Evolutionary conservation across 352 stramenopile species (phyloP).

Genomic region (Phytophthora pistaciae): DNA sequence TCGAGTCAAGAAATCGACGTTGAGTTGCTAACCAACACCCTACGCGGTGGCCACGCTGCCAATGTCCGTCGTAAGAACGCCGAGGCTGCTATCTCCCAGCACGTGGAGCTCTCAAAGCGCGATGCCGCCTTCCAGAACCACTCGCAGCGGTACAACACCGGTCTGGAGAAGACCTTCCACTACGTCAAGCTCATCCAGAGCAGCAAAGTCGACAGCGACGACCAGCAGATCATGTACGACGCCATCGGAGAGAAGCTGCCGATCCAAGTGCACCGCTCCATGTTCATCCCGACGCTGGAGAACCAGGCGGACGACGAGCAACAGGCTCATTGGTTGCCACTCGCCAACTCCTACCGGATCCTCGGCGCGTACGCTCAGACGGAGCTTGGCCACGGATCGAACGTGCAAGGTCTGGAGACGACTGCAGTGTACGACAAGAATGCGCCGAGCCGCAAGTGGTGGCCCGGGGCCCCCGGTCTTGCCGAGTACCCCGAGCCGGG

Average conservation of each 20-base stretch:
- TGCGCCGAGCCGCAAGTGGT: no score
- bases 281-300: conserved; percentile 25
- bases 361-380: conserved; percentile 22
- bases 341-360: conserved; percentile 20
- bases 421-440: conserved; percentile 61
- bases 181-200: conserved; percentile 27
- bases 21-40: conserved; percentile 18
- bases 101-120: conserved; percentile 16
- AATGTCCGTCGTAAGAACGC: conserved; percentile 23
- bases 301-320: conserved; percentile 28
- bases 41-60: conserved; percentile 19
- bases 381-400: conserved; percentile 20
- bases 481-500: no score
- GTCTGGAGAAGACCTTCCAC: conserved; percentile 18
- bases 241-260: conserved; percentile 24
- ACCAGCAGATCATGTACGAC: conserved; percentile 29
- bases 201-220: conserved; percentile 17
- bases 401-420: conserved; percentile 24
- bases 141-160: conserved; percentile 8
- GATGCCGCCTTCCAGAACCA: conserved; percentile 21
- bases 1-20: conserved; percentile 8
- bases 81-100: conserved; percentile 17
- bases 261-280: conserved; percentile 28
- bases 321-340: conserved; percentile 18
- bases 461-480: no score